These are phyloP conservation scores for Paramyrothecium roridum DNA, from an alignment of 2,329 filamentous ascomycete species.

Conservation along the genomic window DNA sequence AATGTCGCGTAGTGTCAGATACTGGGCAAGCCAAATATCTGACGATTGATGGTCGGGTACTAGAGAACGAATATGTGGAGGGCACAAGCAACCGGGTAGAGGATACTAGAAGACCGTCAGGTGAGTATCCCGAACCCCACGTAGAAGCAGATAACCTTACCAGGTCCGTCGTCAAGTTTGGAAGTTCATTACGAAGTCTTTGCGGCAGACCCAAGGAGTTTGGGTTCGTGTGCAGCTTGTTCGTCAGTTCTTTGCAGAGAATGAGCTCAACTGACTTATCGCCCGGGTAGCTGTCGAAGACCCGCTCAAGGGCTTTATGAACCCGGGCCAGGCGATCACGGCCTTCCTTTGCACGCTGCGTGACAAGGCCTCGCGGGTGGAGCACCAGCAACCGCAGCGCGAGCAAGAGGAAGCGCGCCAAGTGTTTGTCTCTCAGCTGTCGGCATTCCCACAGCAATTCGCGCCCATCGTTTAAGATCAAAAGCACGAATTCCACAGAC, in stretches of 20 bases:
- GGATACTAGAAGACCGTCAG: not conserved
- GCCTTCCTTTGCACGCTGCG: slow-evolving; percentile 27
- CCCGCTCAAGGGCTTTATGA: slow-evolving; percentile 30
- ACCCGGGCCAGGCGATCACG: slow-evolving; percentile 34
- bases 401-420: slow-evolving; percentile 33
- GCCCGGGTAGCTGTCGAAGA: slow-evolving; percentile 35
- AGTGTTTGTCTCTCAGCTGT: slow-evolving; percentile 30
- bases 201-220: slow-evolving; percentile 27
- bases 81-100: slow-evolving; percentile 27
- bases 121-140: not conserved
- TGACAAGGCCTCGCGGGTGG: slow-evolving; percentile 31
- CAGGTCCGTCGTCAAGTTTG: slow-evolving; percentile 31
- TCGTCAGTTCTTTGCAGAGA: slow-evolving; percentile 32
- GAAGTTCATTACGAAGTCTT: slow-evolving; percentile 27
- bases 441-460: slow-evolving; percentile 27
- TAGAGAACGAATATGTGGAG: slow-evolving; percentile 29
- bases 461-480: slow-evolving; percentile 30
- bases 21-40: slow-evolving; percentile 32
- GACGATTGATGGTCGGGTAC: slow-evolving; percentile 21
- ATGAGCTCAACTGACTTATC: slow-evolving; percentile 33
- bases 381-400: slow-evolving; percentile 32
- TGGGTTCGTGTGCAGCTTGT: slow-evolving; percentile 28
- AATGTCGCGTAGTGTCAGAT: slow-evolving; percentile 34
- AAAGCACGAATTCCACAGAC: slow-evolving; percentile 33
- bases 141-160: slow-evolving; percentile 16